phyloP scores from a whole-genome alignment of 805 yeast species.

The Pichia nanzhaoensis region DNA sequence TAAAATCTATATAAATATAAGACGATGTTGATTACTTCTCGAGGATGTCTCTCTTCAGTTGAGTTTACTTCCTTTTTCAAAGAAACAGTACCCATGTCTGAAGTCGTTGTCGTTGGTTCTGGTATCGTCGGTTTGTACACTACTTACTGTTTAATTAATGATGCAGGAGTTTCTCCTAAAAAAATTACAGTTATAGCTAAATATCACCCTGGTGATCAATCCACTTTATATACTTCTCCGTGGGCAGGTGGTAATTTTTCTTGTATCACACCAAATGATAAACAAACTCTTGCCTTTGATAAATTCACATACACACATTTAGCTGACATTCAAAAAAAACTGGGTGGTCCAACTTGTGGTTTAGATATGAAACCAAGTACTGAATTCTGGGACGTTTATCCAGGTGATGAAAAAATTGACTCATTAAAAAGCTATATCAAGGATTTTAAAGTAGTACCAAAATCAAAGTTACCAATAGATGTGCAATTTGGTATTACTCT shows the following conservation, averaged over 20 bases:
- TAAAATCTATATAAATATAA: too few relatives aligned
- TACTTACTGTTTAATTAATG: constrained; percentile 40
- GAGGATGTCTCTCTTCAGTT: too few relatives aligned
- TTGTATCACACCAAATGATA: constrained; percentile 53
- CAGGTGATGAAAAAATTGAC: constrained; percentile 39
- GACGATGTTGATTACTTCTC: too few relatives aligned
- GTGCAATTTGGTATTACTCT: constrained; percentile 49
- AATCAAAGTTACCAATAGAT: constrained; percentile 42
- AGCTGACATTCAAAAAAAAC: constrained; percentile 32
- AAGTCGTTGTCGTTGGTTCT: constrained; percentile 37
- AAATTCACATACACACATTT: constrained; percentile 50
- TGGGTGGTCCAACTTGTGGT: constrained; percentile 51
- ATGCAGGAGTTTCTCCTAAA: constrained; percentile 32
- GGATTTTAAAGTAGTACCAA: constrained; percentile 36
- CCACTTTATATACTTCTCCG: constrained; percentile 70
- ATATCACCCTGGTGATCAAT: constrained; percentile 71
- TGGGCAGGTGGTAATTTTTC: constrained; percentile 70
- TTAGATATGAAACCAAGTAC: constrained; percentile 47
- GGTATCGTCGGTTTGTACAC: constrained; percentile 69
- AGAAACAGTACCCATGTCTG: constrained; percentile 6
- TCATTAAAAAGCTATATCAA: constrained; percentile 44
- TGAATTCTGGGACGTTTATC: constrained; percentile 51
- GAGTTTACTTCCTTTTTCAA: not conserved
- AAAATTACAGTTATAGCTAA: constrained; percentile 57
- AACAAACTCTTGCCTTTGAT: constrained; percentile 44